These are phyloP conservation scores for Naganishia albida DNA, from an alignment of 1,284 basidiomycete species.

Conservation along the genomic window DNA sequence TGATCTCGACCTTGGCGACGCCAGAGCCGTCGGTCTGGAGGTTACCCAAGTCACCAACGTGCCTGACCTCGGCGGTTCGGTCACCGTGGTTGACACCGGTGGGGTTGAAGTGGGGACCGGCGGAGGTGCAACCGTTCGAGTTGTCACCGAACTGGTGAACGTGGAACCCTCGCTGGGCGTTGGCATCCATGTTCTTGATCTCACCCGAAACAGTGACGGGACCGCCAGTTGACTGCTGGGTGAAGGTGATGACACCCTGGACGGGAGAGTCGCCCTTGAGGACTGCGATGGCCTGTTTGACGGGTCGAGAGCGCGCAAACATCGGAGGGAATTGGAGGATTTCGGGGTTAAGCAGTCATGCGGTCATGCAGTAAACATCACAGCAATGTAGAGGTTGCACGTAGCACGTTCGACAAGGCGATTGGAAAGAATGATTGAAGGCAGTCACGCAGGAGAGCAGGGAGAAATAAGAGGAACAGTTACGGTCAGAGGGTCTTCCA, in stretches of 20 bases:
- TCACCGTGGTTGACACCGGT: constrained; percentile 66
- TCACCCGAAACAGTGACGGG: constrained; percentile 66
- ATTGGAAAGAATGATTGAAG: not conserved
- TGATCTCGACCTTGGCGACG: constrained; percentile 62
- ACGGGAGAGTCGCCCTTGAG: constrained; percentile 65
- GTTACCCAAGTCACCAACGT: constrained; percentile 78
- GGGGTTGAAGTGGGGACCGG: constrained; percentile 77
- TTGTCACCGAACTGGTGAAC: constrained; percentile 71
- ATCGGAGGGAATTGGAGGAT: not conserved
- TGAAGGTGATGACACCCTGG: constrained; percentile 66
- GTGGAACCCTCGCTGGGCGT: constrained; percentile 70
- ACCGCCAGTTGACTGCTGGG: constrained; percentile 60
- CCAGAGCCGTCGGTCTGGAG: constrained; percentile 66
- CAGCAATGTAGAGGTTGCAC: not conserved
- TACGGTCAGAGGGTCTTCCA: not conserved
- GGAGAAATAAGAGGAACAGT: not conserved
- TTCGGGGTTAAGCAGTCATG: not conserved
- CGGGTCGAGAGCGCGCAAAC: no score
- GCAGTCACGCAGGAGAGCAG: not conserved
- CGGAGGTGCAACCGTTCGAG: constrained; percentile 66
- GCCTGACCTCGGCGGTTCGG: constrained; percentile 62
- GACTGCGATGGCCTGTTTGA: constrained; percentile 64
- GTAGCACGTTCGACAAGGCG: not conserved
- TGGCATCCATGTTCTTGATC: constrained; percentile 64
- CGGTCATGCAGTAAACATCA: not conserved